Percentiles rank a stretch among this genome's conserved stretches.
phyloP scores from a whole-genome alignment of 495 filamentous ascomycete species.

The Penicillium bovifimosum region DNA sequence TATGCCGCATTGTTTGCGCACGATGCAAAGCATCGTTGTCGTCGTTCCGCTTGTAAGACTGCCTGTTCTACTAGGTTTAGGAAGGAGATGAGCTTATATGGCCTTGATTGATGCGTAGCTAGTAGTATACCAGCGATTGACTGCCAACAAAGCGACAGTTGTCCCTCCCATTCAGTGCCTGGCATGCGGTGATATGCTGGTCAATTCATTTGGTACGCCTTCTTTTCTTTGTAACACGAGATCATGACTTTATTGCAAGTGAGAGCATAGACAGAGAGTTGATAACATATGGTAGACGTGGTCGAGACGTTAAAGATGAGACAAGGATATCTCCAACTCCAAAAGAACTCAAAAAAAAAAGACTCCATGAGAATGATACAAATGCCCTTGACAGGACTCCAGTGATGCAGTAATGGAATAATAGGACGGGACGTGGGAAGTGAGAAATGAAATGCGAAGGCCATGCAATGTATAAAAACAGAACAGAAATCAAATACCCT shows the following conservation, averaged over 20 bases:
- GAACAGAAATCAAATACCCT: constrained; percentile 28
- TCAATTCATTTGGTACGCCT: neutral
- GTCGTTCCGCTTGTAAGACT: too few species aligned
- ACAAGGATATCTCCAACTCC: constrained; percentile 10
- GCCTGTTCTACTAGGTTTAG: constrained; percentile 32
- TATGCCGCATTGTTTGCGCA: too few species aligned
- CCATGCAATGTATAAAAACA: neutral
- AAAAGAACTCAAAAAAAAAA: constrained; percentile 9
- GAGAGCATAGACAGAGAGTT: neutral
- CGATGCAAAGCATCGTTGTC: too few species aligned
- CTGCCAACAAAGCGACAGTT: too few species aligned
- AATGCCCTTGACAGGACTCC: constrained; percentile 9
- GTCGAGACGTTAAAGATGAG: constrained; percentile 5
- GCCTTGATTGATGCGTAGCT: too few species aligned
- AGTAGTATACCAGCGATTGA: too few species aligned
- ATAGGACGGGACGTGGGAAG: neutral
- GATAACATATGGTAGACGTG: constrained; percentile 7
- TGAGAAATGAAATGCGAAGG: neutral
- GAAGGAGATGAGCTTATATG: neutral
- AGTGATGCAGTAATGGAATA: constrained; percentile 10
- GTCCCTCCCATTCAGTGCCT: too few species aligned
- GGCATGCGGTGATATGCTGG: neutral
- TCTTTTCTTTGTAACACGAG: neutral
- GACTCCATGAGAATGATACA: constrained; percentile 7
- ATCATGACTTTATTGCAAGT: neutral